phyloP scores from a whole-genome alignment of 495 filamentous ascomycete species.

The Penicillium verhagenii region DNA sequence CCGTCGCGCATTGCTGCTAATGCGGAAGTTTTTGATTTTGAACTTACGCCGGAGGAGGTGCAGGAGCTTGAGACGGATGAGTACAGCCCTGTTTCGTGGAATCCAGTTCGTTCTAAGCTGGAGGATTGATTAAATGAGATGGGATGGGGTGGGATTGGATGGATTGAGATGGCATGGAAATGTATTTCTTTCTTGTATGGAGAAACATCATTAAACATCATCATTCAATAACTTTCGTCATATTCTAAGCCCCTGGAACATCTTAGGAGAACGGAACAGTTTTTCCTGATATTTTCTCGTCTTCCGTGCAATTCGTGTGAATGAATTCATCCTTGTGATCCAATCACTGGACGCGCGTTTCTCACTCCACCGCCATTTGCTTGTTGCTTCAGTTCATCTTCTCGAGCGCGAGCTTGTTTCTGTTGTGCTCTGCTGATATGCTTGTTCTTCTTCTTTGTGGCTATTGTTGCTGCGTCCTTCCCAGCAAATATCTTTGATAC shows the following conservation, averaged over 20 bases:
- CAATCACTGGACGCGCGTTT: background rate
- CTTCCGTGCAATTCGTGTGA: background rate
- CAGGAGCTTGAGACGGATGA: conserved; percentile 51
- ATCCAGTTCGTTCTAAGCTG: conserved; percentile 17
- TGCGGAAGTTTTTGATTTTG: conserved; percentile 68
- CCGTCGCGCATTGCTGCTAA: conserved; percentile 65
- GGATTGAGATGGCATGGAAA: no score
- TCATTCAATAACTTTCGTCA: no score
- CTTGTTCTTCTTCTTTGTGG: conserved; percentile 2
- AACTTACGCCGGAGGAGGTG: conserved; percentile 62
- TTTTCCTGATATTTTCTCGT: background rate
- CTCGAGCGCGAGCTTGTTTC: conserved; percentile 1
- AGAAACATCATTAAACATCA: no score
- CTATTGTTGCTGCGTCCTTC: background rate
- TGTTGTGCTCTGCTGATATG: background rate
- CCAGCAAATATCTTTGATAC: conserved; percentile 3
- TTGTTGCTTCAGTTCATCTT: background rate
- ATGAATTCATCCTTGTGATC: background rate
- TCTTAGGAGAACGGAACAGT: no score
- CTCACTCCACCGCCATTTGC: conserved; percentile 1
- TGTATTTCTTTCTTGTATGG: no score
- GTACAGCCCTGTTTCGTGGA: conserved; percentile 63
- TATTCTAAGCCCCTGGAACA: no score
- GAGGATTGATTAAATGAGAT: conserved; percentile 6
- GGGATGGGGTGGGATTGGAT: background rate